These are phyloP conservation scores for Salisapilia sapeloensis DNA, from an alignment of 352 stramenopile species.

Conservation along the genomic window DNA sequence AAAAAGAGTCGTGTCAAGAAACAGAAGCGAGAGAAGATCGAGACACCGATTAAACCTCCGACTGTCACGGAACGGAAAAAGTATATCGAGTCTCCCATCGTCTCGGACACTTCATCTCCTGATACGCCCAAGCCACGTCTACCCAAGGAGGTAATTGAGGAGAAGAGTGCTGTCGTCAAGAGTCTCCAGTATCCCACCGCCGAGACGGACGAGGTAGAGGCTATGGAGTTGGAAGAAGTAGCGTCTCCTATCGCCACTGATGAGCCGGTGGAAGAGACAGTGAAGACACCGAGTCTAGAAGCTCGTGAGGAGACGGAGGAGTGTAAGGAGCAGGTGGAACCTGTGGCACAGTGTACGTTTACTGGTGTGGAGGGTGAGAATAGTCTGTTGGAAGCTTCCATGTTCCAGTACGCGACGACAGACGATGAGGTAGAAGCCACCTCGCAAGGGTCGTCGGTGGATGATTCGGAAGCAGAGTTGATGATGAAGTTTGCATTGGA, in stretches of 20 bases:
- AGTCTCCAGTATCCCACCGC: too few species aligned
- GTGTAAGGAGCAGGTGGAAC: constrained; percentile 16
- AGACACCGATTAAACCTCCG: constrained; percentile 5
- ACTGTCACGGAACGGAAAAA: constrained; percentile 1
- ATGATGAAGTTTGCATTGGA: constrained; percentile 27
- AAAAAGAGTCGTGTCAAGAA: constrained; percentile 7
- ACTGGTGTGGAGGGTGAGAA: constrained; percentile 18
- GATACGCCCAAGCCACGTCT: too few species aligned
- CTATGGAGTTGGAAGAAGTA: not conserved
- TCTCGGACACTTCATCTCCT: constrained; percentile 3
- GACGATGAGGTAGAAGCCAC: not conserved
- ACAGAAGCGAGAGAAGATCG: constrained; percentile 8
- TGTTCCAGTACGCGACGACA: constrained; percentile 17
- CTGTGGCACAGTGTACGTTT: constrained; percentile 20
- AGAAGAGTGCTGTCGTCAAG: too few species aligned
- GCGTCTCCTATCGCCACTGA: not conserved
- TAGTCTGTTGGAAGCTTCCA: constrained; percentile 15
- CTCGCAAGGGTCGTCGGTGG: not conserved
- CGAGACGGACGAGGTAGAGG: not conserved
- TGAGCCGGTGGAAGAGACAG: constrained; percentile 4
- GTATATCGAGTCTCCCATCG: not conserved
- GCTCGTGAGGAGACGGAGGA: constrained; percentile 11
- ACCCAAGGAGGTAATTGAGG: too few species aligned
- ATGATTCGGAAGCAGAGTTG: constrained; percentile 3
- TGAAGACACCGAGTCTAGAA: constrained; percentile 6